Conservation (phyloP, 1,284 basidiomycete genomes). For the Pascua sp. region DNA sequence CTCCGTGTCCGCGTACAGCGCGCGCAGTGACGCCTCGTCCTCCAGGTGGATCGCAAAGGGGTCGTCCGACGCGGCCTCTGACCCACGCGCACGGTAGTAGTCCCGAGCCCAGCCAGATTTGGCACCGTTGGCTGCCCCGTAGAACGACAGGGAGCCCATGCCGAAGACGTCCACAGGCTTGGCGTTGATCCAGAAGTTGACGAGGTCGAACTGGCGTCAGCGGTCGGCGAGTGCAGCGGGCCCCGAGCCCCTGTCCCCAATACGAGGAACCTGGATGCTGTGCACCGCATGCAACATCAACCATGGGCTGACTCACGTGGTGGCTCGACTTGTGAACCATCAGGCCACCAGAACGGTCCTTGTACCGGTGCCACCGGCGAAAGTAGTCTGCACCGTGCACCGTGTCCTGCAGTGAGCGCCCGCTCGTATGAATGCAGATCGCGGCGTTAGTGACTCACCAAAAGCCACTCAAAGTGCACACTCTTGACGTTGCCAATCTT, state of each 20-base stretch:
- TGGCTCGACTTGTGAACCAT: slow-evolving; percentile 60
- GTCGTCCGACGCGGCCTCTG: slow-evolving; percentile 52
- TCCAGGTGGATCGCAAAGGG: slow-evolving; percentile 58
- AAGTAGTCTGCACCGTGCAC: slow-evolving; percentile 61
- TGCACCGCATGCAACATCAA: no score
- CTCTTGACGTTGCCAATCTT: slow-evolving; percentile 57
- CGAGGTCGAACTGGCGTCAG: slow-evolving; percentile 36
- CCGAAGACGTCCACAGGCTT: slow-evolving; percentile 55
- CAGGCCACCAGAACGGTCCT: slow-evolving; percentile 55
- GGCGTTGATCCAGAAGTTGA: slow-evolving; percentile 59
- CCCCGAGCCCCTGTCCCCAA: slow-evolving; percentile 48
- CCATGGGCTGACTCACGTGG: slow-evolving; percentile 43
- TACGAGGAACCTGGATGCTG: no score
- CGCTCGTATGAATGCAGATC: no score
- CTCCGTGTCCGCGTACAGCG: slow-evolving; percentile 51
- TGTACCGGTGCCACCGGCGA: slow-evolving; percentile 57
- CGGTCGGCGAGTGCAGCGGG: not conserved
- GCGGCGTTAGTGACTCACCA: slow-evolving; percentile 39
- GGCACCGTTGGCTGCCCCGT: slow-evolving; percentile 55
- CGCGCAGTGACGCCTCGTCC: slow-evolving; percentile 53
- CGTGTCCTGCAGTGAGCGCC: slow-evolving; percentile 31
- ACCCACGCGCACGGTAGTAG: slow-evolving; percentile 54
- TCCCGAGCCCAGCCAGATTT: slow-evolving; percentile 55
- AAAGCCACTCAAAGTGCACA: slow-evolving; percentile 60
- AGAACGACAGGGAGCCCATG: slow-evolving; percentile 56